Evolutionary conservation across 345 rosid species (phyloP), one percentile per base, ranked within the genome.

Genomic region (Erodium maritimum): DNA sequence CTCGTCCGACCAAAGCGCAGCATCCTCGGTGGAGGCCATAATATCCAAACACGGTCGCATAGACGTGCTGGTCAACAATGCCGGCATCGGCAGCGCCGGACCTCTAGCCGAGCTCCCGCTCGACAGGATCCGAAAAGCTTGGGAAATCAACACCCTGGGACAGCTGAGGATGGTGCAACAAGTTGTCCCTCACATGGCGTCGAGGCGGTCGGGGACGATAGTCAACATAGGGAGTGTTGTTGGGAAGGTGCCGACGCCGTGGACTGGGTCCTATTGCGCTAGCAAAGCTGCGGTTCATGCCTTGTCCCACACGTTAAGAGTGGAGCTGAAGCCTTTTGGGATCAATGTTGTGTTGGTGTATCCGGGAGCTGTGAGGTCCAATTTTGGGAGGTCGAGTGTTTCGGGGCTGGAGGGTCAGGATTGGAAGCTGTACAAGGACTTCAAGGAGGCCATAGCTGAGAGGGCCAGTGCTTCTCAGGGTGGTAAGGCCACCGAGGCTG

Each of bases 241-340:
- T 1, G 88, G 88, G 48, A 67, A 18, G 22, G 85, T 70, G 4
- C 71, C 87, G 13, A 78, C 84, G 0, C 91, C 91, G 23, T 80
- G 85, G 84, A 82, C 79, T 14, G 88, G 91, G 37, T 80, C 91
- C 0, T 82, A 85, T 51, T 78, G 88, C 37, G 70, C 82, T 19
- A 80, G 82, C 70, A 78, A 85, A 65, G 87, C 91, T 2, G 76
- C 80, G 0, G 80, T 73, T n/a, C 86, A 78, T 33, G 82, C 86
- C 55, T 67, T 82, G 64, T 73, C 91, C 2, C 21, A 78, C 22
- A 50, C 77, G 0, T 58, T 85, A 34, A 71, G 88, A 1, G 69
- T 85, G 13, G 91, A 84, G 54, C 55, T 84, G 62, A 74, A 52
- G 50, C 85, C 87, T 0, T 81, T 81, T 19, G 87, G 85, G 2